Base-by-base conservation (phyloP, 164 flowering plant species). In the Sedum album region DNA sequence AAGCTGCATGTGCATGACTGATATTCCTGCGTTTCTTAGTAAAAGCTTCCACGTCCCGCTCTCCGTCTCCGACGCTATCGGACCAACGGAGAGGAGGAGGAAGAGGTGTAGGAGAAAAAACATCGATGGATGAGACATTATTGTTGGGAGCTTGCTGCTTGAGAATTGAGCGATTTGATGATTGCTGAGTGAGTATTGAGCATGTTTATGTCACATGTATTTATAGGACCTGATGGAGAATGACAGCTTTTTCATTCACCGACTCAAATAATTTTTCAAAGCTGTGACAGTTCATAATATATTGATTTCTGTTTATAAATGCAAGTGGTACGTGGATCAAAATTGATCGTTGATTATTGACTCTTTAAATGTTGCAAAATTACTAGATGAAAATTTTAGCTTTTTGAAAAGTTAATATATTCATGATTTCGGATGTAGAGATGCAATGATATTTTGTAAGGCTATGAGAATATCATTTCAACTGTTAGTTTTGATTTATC, bases 21-120 rank as follows among this genome's bases (percentile, higher is more conserved):
- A 55, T 25, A 55, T 25, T 55, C 60, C 60, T 55, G 60, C 30
- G 60, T 55, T 13, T 55, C 31, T 55, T 55, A 55, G 31, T 2
- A 55, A 25, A 55, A 55, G 60, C 14, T 55, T 55, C 60, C 60
- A 55, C 60, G 60, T 55, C 13, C 60, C 60, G 3, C 60, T 55
- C 31, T 9, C 31, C 4, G 31, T 14, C 13, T 55, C 60, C 14
- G 60, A 23, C 30, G 31, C 18, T 1, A 55, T 55, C 31, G 15
- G 31, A 25, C 31, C 15, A 5, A 25, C 9, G 31, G 60, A 25
- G 60, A 25, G 60, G 60, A 55, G 13, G 31, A 10, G 8, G 30
- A 25, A 25, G 28, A 55, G 60, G 14, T 21, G 3, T 4, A 55
- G 30, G 30, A 55, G 60, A 9, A 9, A 55, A 55, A 55, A 55